phyloP scores from a whole-genome alignment of 139 green algal genomes.

The Tetraselmis chui region DNA sequence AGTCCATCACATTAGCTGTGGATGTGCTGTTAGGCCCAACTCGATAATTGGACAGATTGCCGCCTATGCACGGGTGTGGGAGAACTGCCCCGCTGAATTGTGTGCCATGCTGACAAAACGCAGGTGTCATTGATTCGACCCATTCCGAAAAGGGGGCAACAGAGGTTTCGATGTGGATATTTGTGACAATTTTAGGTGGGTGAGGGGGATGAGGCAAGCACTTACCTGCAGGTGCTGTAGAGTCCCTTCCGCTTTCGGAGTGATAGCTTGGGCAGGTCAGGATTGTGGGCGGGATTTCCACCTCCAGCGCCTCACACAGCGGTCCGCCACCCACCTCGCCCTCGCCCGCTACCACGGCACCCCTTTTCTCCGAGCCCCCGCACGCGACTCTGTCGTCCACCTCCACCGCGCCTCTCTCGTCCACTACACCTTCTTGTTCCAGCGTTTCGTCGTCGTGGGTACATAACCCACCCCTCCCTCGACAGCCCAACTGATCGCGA shows the following conservation, averaged over 20 bases:
- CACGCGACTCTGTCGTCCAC: not conserved
- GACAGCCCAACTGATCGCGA: not conserved
- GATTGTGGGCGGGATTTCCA: no score
- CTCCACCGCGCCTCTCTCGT: not conserved
- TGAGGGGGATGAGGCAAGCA: not conserved
- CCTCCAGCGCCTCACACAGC: not conserved
- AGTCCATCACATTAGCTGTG: no score
- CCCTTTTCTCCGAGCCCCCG: not conserved
- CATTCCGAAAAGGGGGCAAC: not conserved
- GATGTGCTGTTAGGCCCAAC: no score
- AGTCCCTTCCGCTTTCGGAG: no score
- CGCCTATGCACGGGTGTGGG: no score
- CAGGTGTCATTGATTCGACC: no score
- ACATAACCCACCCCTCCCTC: not conserved
- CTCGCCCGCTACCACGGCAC: no score
- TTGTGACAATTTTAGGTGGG: not conserved
- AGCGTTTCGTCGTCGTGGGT: not conserved
- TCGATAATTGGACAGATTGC: no score
- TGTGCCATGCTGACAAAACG: no score
- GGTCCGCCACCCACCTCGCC: not conserved
- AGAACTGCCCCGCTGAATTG: no score
- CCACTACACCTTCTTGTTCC: not conserved
- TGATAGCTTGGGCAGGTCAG: no score
- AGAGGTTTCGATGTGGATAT: not conserved
- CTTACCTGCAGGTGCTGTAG: not conserved